Percentiles rank a stretch among this genome's conserved stretches.
Evolutionary conservation across 495 filamentous ascomycete genomes (phyloP).

Genomic region (Xylaria longipes): DNA sequence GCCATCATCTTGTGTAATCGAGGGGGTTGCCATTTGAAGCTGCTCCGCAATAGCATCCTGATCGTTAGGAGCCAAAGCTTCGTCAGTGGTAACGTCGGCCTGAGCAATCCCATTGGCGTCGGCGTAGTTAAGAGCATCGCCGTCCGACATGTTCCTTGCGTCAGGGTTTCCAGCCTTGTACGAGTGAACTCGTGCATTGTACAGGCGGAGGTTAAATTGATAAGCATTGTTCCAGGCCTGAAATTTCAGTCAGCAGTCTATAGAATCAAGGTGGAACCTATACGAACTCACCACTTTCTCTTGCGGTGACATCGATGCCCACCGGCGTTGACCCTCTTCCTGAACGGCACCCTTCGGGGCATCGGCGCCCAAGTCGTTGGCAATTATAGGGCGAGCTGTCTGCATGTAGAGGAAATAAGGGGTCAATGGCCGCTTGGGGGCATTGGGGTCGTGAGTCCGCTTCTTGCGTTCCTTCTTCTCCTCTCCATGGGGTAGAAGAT

Average conservation of each 20-base stretch:
- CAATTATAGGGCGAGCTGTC: conserved; percentile 77
- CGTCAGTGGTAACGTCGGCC: conserved; percentile 49
- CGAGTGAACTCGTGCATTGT: conserved; percentile 72
- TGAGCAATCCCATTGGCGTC: conserved; percentile 58
- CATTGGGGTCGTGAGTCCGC: conserved; percentile 88
- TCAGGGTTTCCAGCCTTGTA: conserved; percentile 73
- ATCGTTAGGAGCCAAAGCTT: conserved; percentile 61
- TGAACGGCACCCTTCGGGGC: conserved; percentile 79
- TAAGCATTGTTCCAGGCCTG: conserved; percentile 78
- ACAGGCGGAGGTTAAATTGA: conserved; percentile 74
- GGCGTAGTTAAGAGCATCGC: conserved; percentile 62
- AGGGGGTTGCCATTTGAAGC: conserved; percentile 52
- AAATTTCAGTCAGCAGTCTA: conserved; percentile 24
- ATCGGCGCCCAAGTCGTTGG: conserved; percentile 71
- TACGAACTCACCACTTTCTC: conserved; percentile 72
- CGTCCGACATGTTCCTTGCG: conserved; percentile 66
- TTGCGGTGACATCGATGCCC: conserved; percentile 72
- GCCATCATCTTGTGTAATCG: conserved; percentile 45
- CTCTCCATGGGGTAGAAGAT: conserved; percentile 53
- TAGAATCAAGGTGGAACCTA: not conserved
- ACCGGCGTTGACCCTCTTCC: conserved; percentile 80
- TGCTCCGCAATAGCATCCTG: conserved; percentile 65
- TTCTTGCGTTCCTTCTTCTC: conserved; percentile 87
- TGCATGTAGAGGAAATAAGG: conserved; percentile 95
- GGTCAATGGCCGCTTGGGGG: conserved; percentile 90